Evolutionary conservation across 805 yeast species (phyloP).

Genomic region (Debaryomyces maramus): DNA sequence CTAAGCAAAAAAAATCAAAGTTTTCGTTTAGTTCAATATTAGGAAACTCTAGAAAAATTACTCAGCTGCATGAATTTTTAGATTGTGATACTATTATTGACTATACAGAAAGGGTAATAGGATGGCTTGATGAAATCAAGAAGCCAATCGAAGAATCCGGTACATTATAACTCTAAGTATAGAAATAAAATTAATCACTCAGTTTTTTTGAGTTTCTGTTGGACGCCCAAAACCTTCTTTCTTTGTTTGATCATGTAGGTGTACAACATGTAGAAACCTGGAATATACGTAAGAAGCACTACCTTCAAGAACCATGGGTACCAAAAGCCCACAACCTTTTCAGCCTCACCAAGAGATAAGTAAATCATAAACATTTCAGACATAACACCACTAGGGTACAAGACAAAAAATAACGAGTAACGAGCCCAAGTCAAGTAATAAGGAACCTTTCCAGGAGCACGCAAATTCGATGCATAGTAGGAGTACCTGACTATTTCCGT

Average conservation of each 20-base stretch:
- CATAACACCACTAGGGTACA: slow-evolving; percentile 92
- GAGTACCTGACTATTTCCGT: slow-evolving; percentile 92
- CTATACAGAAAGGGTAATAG: slow-evolving; percentile 29
- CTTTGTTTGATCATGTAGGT: slow-evolving; percentile 90
- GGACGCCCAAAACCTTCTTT: slow-evolving; percentile 61
- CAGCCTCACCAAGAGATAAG: slow-evolving; percentile 72
- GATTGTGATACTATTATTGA: slow-evolving; percentile 33
- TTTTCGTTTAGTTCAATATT: slow-evolving; percentile 9
- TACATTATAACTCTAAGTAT: slow-evolving; percentile 1
- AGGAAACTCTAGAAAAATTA: slow-evolving; percentile 7
- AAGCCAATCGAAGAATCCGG: slow-evolving; percentile 1
- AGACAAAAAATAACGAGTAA: slow-evolving; percentile 76
- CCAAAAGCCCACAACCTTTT: slow-evolving; percentile 44
- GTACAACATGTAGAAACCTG: slow-evolving; percentile 83
- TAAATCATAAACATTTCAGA: slow-evolving; percentile 74
- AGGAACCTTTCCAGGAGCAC: slow-evolving; percentile 54
- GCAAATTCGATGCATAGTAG: slow-evolving; percentile 73
- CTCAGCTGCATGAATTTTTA: slow-evolving; percentile 20
- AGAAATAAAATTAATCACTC: slow-evolving; percentile 6
- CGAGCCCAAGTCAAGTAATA: slow-evolving; percentile 64
- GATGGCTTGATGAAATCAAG: slow-evolving; percentile 28
- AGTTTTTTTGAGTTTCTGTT: slow-evolving; percentile 7
- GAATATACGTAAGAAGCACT: slow-evolving; percentile 68
- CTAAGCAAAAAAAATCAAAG: slow-evolving; percentile 11
- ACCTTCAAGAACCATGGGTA: slow-evolving; percentile 57